phyloP scores from a whole-genome alignment of 768 basidiomycete genomes.

The Kwoniella botswanensis region DNA sequence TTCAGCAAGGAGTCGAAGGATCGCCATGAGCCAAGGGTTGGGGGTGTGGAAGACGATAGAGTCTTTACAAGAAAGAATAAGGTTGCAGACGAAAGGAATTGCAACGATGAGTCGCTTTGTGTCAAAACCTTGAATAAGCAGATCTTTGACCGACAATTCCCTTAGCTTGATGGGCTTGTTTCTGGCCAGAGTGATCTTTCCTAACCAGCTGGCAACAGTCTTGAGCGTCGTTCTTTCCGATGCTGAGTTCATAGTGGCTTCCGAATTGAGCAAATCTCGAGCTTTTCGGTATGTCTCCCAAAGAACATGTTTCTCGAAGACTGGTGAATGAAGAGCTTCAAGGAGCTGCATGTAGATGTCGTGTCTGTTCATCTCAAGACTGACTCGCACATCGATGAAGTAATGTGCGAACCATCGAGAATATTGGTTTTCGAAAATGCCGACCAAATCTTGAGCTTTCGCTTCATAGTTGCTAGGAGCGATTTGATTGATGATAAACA shows the following conservation, averaged over 20 bases:
- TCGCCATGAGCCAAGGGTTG: slow-evolving; percentile 98
- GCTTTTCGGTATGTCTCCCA: slow-evolving; percentile 93
- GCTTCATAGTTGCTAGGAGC: slow-evolving; percentile 89
- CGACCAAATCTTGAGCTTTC: slow-evolving; percentile 84
- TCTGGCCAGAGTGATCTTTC: slow-evolving; percentile 87
- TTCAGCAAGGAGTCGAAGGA: slow-evolving; percentile 86
- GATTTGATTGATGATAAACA: slow-evolving; percentile 98
- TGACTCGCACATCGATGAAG: slow-evolving; percentile 92
- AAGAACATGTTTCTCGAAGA: slow-evolving; percentile 76
- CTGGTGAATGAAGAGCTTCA: slow-evolving; percentile 74
- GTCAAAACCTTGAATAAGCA: slow-evolving; percentile 95
- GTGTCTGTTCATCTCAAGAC: slow-evolving; percentile 96
- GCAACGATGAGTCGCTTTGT: slow-evolving; percentile 87
- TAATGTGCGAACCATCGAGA: slow-evolving; percentile 98
- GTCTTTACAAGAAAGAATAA: slow-evolving; percentile 83
- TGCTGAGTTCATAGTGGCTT: slow-evolving; percentile 81
- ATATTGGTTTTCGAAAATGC: slow-evolving; percentile 79
- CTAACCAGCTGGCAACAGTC: slow-evolving; percentile 94
- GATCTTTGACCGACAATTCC: slow-evolving; percentile 94
- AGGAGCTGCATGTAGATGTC: slow-evolving; percentile 91
- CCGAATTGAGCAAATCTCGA: slow-evolving; percentile 82
- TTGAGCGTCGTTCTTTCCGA: slow-evolving; percentile 86
- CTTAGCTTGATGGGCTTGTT: slow-evolving; percentile 90
- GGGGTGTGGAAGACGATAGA: slow-evolving; percentile 94
- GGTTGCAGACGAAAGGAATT: slow-evolving; percentile 97